Percentiles rank a stretch among this genome's conserved stretches.
These are phyloP conservation scores for Rhytidhysteron rufulum DNA, from an alignment of 2,329 filamentous ascomycete species.

Conservation along the genomic window DNA sequence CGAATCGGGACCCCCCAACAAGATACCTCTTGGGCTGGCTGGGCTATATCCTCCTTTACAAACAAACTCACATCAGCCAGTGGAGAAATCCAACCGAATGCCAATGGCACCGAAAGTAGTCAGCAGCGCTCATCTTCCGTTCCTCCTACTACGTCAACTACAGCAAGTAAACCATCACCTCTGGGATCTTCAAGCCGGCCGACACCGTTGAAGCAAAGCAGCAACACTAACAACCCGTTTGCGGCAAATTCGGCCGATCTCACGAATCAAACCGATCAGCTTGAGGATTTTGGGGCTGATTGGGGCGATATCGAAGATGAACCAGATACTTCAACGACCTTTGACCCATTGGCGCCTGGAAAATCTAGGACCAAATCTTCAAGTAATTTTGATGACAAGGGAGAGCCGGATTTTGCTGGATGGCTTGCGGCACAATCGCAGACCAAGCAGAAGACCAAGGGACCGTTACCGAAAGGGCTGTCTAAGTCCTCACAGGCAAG, in stretches of 20 bases:
- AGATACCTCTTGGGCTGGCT: constrained; percentile 77
- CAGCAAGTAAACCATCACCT: constrained; percentile 50
- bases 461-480: constrained; percentile 78
- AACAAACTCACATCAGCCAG: constrained; percentile 84
- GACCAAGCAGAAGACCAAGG: constrained; percentile 62
- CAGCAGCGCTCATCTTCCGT: constrained; percentile 47
- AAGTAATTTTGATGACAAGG: constrained; percentile 71
- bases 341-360: constrained; percentile 41
- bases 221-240: constrained; percentile 14
- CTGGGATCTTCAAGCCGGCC: constrained; percentile 23
- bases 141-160: constrained; percentile 38
- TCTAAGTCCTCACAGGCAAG: constrained; percentile 53
- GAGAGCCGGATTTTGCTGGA: constrained; percentile 91
- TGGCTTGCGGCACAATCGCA: constrained; percentile 86
- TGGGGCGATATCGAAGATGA: constrained; percentile 70
- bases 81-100: constrained; percentile 71
- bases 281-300: constrained; percentile 62
- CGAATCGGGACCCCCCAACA: constrained; percentile 77
- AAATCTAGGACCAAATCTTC: constrained; percentile 27
- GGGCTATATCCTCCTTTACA: constrained; percentile 98
- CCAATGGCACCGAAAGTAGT: constrained; percentile 41
- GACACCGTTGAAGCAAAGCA: constrained; percentile 21
- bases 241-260: constrained; percentile 37
- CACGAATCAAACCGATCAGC: constrained; percentile 49
- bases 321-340: constrained; percentile 22